Evolutionary conservation across 805 yeast species (phyloP).

Genomic region (Middelhovenomyces tepae): DNA sequence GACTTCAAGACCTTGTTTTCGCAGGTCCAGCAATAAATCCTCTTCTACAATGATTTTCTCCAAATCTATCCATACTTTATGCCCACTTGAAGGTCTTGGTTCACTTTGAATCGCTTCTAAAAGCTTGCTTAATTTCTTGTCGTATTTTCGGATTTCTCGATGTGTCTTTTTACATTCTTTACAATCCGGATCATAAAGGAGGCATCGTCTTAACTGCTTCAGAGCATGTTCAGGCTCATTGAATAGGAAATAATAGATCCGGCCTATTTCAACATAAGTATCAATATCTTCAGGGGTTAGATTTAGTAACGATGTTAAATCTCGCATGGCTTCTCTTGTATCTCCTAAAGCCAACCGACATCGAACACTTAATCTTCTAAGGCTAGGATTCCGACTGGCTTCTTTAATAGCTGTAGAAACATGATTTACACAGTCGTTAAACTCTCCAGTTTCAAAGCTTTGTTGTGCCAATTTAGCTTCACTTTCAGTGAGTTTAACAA

Average conservation of each 20-base stretch:
- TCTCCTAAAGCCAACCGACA: constrained; percentile 26
- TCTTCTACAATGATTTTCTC: constrained; percentile 10
- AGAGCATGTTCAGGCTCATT: constrained; percentile 45
- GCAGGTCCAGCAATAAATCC: constrained; percentile 8
- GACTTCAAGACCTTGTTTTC: constrained; percentile 10
- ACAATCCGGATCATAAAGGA: constrained; percentile 70
- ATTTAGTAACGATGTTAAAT: constrained; percentile 23
- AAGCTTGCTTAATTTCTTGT: constrained; percentile 19
- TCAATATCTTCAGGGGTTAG: constrained; percentile 20
- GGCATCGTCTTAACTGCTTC: constrained; percentile 51
- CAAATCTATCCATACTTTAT: constrained; percentile 14
- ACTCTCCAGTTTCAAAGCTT: no score
- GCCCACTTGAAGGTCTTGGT: constrained; percentile 22
- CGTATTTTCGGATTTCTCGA: constrained; percentile 20
- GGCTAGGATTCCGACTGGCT: constrained; percentile 12
- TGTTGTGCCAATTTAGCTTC: no score
- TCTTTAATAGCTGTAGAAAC: constrained; percentile 2
- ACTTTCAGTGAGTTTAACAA: constrained; percentile 15
- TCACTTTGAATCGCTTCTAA: constrained; percentile 13
- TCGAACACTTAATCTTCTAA: constrained; percentile 21
- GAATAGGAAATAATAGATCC: constrained; percentile 42
- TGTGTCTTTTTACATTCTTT: constrained; percentile 42
- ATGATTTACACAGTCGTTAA: no score
- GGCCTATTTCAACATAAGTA: constrained; percentile 22
- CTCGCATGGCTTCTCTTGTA: constrained; percentile 28